phyloP scores from a whole-genome alignment of 176 grass and related monocot species.

The Aegilops tauschii region DNA sequence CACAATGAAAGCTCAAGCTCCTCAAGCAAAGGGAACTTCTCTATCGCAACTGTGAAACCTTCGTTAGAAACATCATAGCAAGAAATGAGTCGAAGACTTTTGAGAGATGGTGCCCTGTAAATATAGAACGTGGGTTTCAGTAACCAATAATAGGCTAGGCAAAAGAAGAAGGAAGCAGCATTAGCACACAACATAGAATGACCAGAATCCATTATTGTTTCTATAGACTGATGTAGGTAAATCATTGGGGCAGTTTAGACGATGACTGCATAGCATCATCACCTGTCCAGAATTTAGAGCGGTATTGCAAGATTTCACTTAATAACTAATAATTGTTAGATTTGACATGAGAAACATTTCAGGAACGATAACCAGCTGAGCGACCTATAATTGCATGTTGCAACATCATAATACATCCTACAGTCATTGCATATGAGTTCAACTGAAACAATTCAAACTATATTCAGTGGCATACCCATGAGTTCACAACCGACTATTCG shows the following conservation, averaged over 20 bases:
- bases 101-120: not conserved
- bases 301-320: too few relatives aligned
- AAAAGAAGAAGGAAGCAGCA: not conserved
- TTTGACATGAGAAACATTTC: too few relatives aligned
- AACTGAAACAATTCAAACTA: too few relatives aligned
- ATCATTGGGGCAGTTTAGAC: not conserved
- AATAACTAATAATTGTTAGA: too few relatives aligned
- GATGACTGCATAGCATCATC: not conserved
- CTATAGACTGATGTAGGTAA: not conserved
- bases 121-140: not conserved
- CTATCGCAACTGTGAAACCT: not conserved
- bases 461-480: too few relatives aligned
- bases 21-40: not conserved
- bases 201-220: not conserved
- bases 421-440: too few relatives aligned
- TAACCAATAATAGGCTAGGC: not conserved
- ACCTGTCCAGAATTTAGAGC: not conserved
- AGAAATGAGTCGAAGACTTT: not conserved
- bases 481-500: too few relatives aligned
- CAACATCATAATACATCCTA: too few relatives aligned
- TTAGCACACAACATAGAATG: not conserved
- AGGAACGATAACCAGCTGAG: too few relatives aligned
- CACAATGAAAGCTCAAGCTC: not conserved
- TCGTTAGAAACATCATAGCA: not conserved
- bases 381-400: too few relatives aligned